Base-by-base conservation (phyloP, 78 protist species). In the Chrysochromulina tobinii region DNA sequence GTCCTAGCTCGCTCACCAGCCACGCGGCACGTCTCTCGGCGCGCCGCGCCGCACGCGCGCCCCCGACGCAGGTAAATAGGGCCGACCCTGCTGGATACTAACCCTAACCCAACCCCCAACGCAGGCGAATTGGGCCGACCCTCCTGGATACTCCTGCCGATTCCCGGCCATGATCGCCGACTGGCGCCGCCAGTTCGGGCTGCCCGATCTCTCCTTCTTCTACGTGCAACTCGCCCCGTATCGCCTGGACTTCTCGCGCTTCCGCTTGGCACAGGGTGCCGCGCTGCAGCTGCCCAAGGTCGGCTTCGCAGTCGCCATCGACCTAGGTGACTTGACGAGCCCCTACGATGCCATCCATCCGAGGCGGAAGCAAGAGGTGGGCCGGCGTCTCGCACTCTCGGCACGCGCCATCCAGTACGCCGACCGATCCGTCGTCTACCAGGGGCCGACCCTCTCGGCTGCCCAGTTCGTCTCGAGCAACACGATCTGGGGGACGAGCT, bases 141-240 rank as follows among this genome's bases (percentile, higher is more conserved):
- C 88, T 4, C 3, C 68, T 9, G 48, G 3, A 1, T 81, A 81
- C 68, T 50, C 53, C 5, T 81, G 88, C 68, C 1, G 11, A 6
- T 81, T 81, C 69, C 88, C 88, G 21, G 88, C 88, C 48, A 81
- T 81, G 88, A 58, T 81, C 51, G 61, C 21, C 55, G 88, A 81
- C 20, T 81, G 88, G 88, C 88, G 88, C 23, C 15, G 48, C 88
- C 21, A 81, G 68, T 25, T 81, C 6, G 27, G 55, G 15, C 61
- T 51, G 14, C 23, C 68, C 68, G 20, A 15, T 15, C 8, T 61
- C 23, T 3, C 59, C 48, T 77, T 77, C 11, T 7, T 53, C 61
- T 77, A 12, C 11, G 85, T 77, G 15, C 64, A 77, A n/a, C 85
- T 77, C 20, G 85, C 85, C 21, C 25, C 68, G 21, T 61, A 61